phyloP scores from a whole-genome alignment of 2,329 filamentous ascomycete species.

The Onygena corvina region DNA sequence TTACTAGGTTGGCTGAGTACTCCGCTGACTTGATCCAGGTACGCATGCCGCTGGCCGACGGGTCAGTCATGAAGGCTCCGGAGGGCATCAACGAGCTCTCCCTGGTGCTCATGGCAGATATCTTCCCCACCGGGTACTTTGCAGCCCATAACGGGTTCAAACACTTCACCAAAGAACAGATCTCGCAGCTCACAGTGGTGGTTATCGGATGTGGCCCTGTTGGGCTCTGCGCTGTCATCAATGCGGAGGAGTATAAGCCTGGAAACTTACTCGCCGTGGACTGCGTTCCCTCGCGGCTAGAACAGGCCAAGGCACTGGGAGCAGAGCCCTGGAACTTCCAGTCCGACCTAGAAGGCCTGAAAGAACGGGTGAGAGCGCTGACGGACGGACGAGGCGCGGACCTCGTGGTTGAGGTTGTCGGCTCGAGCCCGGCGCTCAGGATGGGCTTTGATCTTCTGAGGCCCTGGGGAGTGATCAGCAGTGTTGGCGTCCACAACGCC shows the following conservation, averaged over 20 bases:
- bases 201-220: constrained; percentile 78
- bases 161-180: constrained; percentile 45
- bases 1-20: constrained; percentile 1
- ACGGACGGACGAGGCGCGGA: constrained; percentile 76
- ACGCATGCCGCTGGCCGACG: constrained; percentile 67
- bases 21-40: constrained; percentile 32
- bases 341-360: constrained; percentile 52
- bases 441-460: constrained; percentile 60
- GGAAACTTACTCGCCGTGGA: constrained; percentile 69
- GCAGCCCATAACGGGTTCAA: constrained; percentile 68
- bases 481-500: constrained; percentile 63
- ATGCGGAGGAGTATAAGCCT: constrained; percentile 62
- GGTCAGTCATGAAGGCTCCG: constrained; percentile 64
- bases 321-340: constrained; percentile 75
- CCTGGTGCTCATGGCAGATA: constrained; percentile 81
- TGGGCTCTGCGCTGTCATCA: constrained; percentile 70
- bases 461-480: constrained; percentile 61
- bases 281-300: constrained; percentile 60
- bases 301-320: constrained; percentile 59
- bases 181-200: constrained; percentile 58
- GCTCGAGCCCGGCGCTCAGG: constrained; percentile 54
- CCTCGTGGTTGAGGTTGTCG: constrained; percentile 69
- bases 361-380: constrained; percentile 57
- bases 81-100: constrained; percentile 58
- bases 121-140: constrained; percentile 77